Base-by-base conservation (phyloP, 2,329 filamentous ascomycete genomes). In the Trichoderma endophyticum region DNA sequence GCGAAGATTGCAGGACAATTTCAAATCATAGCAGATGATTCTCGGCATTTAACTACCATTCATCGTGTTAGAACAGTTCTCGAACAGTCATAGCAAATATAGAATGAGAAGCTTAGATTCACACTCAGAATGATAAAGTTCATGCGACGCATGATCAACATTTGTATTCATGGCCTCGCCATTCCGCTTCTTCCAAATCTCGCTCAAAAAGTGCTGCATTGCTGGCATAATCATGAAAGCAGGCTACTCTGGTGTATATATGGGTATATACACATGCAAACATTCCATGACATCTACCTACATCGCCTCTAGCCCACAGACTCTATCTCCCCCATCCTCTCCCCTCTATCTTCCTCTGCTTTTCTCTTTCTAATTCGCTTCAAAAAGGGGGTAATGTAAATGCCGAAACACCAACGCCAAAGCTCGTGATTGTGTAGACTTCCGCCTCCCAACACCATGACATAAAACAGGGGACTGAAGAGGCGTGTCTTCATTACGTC, bases 371-470 rank as follows among this genome's bases (percentile, higher is more conserved):
- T 34, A 32, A 21, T 32, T 60, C n/a, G 57, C 57, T 60, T 32
- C 48, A 24, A 51, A 51, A 3, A 1, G 14, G 21, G 21, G 60
- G 24, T n/a, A 12, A 54, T 70, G n/a, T 43, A 69, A 34, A 70
- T 70, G 39, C 67, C n/a, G 9, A 39, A 72, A 72, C 59, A 57
- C 70, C 64, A 69, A 70, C 65, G 65, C 57, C 71, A 60, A 61
- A 67, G 65, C 48, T 24, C 48, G 21, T 54, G 48, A 68, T 51
- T 59, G 61, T 28, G 56, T 30, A 61, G 14, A 43, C n/a, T 6
- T 64, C 32, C 32, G 9, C 32, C 60, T 4, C 6, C 56, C 32
- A 43, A 64, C 57, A 26, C 15, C 66, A 28, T 28, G 26, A 39
- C 28, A 30, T 43, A 30, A 28, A 48, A 30, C 11, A 11, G 34